A percentile compares a stretch with the other conserved stretches of the same genome.
phyloP scores from a whole-genome alignment of 2,329 filamentous ascomycete genomes.

The Xylariaceae sp. region DNA sequence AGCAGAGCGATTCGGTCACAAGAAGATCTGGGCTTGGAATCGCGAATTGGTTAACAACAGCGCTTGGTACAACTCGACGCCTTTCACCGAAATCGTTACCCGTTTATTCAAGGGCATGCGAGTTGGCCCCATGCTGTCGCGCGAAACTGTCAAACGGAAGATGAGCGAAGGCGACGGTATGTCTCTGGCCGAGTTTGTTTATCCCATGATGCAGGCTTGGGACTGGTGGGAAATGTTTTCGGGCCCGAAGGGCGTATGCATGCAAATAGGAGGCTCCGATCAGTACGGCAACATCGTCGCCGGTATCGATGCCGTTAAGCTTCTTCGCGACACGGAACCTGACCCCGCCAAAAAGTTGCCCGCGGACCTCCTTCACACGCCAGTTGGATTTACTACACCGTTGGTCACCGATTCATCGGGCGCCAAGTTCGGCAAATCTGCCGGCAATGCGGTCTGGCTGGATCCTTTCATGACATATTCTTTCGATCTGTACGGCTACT shows the following conservation, averaged over 20 bases:
- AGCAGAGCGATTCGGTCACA: conserved; percentile 59
- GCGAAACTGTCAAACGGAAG: conserved; percentile 82
- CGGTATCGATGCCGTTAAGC: conserved; percentile 79
- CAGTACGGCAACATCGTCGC: conserved; percentile 95
- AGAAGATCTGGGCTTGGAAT: conserved; percentile 59
- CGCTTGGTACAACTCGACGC: conserved; percentile 69
- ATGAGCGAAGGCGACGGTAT: conserved; percentile 84
- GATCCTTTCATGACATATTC: conserved; percentile 72
- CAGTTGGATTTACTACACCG: conserved; percentile 85
- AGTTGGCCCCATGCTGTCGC: conserved; percentile 78
- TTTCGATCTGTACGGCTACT: conserved; percentile 89
- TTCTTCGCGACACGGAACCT: conserved; percentile 57
- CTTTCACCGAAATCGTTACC: conserved; percentile 69
- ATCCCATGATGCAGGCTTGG: conserved; percentile 90
- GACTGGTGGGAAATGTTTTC: conserved; percentile 88
- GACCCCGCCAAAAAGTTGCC: conserved; percentile 39
- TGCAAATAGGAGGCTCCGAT: conserved; percentile 92
- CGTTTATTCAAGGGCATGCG: conserved; percentile 68
- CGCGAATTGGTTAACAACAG: conserved; percentile 74
- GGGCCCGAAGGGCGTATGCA: conserved; percentile 56
- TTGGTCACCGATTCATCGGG: conserved; percentile 81
- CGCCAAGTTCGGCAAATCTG: conserved; percentile 89
- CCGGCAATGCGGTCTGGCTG: conserved; percentile 91
- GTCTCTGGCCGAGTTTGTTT: conserved; percentile 89
- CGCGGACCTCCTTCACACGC: conserved; percentile 45